Evolutionary conservation across 495 filamentous ascomycete species (phyloP).

Genomic region (Aspergillus leporis): DNA sequence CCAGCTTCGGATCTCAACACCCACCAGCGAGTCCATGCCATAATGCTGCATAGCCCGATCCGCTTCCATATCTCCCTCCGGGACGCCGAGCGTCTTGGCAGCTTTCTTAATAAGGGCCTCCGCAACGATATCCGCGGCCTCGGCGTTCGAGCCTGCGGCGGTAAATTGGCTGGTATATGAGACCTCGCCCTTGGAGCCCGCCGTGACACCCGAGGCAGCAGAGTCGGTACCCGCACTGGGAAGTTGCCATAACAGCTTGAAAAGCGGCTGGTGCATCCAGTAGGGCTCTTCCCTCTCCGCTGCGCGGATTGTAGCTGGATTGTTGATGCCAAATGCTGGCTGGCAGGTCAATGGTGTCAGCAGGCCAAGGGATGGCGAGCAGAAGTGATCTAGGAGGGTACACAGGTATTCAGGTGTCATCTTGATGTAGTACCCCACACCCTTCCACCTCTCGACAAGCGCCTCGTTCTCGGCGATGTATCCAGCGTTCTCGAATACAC

Average conservation of each 20-base stretch:
- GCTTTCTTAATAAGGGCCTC: neutral
- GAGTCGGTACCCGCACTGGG: neutral
- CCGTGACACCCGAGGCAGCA: neutral
- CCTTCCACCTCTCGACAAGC: neutral
- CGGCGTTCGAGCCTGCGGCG: neutral
- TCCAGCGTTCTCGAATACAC: conserved; percentile 32
- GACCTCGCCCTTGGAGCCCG: neutral
- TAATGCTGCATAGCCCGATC: neutral
- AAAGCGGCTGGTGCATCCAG: no score
- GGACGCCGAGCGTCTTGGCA: neutral
- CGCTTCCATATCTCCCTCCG: neutral
- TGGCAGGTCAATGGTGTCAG: no score
- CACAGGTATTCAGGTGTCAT: neutral
- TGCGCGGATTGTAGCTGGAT: no score
- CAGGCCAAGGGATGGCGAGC: no score
- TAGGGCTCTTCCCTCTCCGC: no score
- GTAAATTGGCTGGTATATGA: neutral
- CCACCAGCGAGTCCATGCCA: neutral
- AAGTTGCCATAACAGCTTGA: neutral
- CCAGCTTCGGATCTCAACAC: neutral
- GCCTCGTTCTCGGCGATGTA: conserved; percentile 20
- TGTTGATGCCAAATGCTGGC: no score
- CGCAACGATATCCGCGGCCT: neutral
- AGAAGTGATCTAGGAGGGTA: neutral
- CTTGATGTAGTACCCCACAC: neutral